These are phyloP conservation scores for Globisporangium apiculatum DNA, from an alignment of 352 stramenopile genomes.

Conservation along the genomic window DNA sequence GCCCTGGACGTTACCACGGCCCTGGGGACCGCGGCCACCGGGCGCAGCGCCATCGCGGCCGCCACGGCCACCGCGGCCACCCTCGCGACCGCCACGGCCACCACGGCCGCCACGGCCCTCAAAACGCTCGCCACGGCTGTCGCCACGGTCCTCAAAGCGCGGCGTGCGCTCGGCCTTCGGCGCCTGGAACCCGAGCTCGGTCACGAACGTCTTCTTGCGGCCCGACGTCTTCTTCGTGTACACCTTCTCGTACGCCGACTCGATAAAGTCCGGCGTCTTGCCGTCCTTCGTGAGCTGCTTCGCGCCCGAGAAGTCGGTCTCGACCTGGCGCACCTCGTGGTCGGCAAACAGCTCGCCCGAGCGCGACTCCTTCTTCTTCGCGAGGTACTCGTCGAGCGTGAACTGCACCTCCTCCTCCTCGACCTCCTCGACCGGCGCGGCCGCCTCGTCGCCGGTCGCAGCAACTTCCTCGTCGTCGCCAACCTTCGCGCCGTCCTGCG, in stretches of 20 bases:
- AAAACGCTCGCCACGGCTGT: conserved; percentile 25
- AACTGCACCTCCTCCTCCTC: conserved; percentile 82
- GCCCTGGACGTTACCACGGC: conserved; percentile 10
- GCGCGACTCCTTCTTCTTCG: conserved; percentile 73
- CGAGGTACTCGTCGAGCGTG: conserved; percentile 75
- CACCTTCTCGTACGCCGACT: conserved; percentile 88
- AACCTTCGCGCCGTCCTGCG: conserved; percentile 47
- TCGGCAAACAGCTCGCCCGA: conserved; percentile 76
- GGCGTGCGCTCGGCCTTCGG: conserved; percentile 50
- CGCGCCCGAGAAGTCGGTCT: conserved; percentile 84
- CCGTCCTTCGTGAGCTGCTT: conserved; percentile 78
- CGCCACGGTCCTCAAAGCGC: conserved; percentile 53
- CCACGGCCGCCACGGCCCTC: conserved; percentile 33
- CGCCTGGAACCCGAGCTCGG: conserved; percentile 79
- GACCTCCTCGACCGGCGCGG: conserved; percentile 34
- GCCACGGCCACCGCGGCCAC: conserved; percentile 27
- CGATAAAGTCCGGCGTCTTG: conserved; percentile 86
- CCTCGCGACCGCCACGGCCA: conserved; percentile 25
- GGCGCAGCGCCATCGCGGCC: conserved; percentile 27
- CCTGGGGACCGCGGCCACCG: conserved; percentile 9
- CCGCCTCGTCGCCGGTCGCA: conserved; percentile 33
- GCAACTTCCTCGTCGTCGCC: conserved; percentile 51
- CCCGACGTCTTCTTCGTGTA: conserved; percentile 94
- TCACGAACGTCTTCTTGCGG: conserved; percentile 91
- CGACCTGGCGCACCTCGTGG: conserved; percentile 78